Conservation (phyloP, 352 stramenopile species). For the Pythium scleroteichum region DNA sequence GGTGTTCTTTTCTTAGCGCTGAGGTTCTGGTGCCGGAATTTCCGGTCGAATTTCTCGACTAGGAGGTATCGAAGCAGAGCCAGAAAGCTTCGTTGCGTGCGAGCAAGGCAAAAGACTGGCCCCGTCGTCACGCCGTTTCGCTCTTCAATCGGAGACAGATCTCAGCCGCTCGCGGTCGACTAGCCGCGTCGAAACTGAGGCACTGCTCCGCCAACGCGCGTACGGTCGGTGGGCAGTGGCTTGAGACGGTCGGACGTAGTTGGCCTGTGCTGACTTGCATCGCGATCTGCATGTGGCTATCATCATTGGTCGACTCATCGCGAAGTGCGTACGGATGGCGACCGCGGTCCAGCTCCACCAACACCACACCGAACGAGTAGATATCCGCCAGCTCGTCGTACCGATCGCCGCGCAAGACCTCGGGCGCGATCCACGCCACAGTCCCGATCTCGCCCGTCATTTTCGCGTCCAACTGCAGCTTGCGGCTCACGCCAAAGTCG, state of each 20-base stretch:
- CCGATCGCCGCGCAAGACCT: conserved; percentile 28
- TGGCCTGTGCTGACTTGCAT: background rate
- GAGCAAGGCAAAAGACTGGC: too few relatives aligned
- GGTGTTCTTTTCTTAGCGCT: too few relatives aligned
- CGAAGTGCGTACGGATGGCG: background rate
- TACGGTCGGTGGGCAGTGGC: background rate
- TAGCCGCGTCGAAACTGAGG: background rate
- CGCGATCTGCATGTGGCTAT: background rate
- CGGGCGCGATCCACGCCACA: conserved; percentile 31
- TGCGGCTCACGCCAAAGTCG: conserved; percentile 20
- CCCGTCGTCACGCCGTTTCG: too few relatives aligned
- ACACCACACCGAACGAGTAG: conserved; percentile 30
- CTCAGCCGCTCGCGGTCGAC: too few relatives aligned
- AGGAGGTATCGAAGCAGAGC: too few relatives aligned
- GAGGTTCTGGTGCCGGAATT: too few relatives aligned
- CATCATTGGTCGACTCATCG: too few relatives aligned
- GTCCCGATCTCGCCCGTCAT: conserved; percentile 29
- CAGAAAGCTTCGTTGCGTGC: too few relatives aligned
- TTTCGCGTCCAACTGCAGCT: conserved; percentile 8
- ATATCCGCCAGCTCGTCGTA: conserved; percentile 35
- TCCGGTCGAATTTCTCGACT: too few relatives aligned
- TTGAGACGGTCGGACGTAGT: background rate
- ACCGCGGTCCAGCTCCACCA: conserved; percentile 12
- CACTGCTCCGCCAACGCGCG: background rate
- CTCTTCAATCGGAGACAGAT: too few relatives aligned